phyloP scores from a whole-genome alignment of 2,329 filamentous ascomycete genomes.

The Pseudogymnoascus sp. region DNA sequence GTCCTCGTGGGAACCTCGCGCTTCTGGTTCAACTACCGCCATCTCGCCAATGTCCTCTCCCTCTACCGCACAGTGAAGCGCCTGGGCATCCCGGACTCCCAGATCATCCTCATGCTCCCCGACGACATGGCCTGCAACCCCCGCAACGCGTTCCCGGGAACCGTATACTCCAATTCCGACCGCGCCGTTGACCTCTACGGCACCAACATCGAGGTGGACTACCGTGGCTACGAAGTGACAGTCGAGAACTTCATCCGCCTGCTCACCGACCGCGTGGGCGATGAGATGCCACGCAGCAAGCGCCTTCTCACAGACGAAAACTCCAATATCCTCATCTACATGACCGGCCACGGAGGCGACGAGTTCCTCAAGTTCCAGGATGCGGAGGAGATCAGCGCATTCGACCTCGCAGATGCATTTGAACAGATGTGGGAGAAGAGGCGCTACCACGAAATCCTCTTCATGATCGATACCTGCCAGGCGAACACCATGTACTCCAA shows the following conservation, averaged over 20 bases:
- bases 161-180: constrained; percentile 96
- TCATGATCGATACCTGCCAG: constrained; percentile 99
- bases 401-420: constrained; percentile 93
- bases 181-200: constrained; percentile 93
- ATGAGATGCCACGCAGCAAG: constrained; percentile 93
- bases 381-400: constrained; percentile 92
- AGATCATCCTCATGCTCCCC: constrained; percentile 99
- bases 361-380: constrained; percentile 99
- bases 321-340: constrained; percentile 96
- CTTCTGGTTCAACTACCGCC: constrained; percentile 99
- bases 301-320: constrained; percentile 87
- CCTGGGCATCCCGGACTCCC: constrained; percentile 92
- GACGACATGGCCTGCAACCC: constrained; percentile 99
- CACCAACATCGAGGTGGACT: constrained; percentile 98
- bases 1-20: constrained; percentile 97
- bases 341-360: constrained; percentile 97
- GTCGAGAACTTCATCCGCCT: constrained; percentile 98
- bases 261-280: constrained; percentile 85
- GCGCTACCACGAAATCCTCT: constrained; percentile 94
- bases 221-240: constrained; percentile 94
- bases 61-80: constrained; percentile 97
- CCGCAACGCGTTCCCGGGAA: constrained; percentile 93
- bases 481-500: constrained; percentile 99
- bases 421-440: constrained; percentile 99
- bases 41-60: constrained; percentile 94